Evolutionary conservation across 805 yeast genomes (phyloP), one percentile per base, ranked within the genome.

Genomic region (Candida nemodendra): DNA sequence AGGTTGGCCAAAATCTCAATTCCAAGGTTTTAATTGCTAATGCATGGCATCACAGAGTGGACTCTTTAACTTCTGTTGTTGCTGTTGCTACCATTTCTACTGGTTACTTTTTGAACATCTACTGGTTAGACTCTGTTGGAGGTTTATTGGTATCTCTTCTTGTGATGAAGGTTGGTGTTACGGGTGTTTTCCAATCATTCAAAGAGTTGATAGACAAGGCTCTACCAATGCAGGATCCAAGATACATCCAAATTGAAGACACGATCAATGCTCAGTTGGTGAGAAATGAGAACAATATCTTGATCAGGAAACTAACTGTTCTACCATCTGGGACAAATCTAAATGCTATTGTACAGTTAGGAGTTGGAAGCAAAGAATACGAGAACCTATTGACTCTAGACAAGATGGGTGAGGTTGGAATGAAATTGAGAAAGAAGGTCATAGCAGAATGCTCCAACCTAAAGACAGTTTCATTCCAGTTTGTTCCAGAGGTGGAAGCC

Each of bases 1-100:
- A 79, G 44, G 79, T 93, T 16, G 99, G 97, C 1, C 69, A 71
- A 33, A 68, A 74, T 44, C 75, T 87, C 19, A 84, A 86, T 56
- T 88, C 96, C 0, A 87, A 88, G 45, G 98, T 93, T 3, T 71
- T 93, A 32, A 79, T 87, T 34, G 99, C 99, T 4, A 93, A 93
- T 57, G 99, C 99, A 3, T 93, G 99, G 98, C 99, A 93, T 61
- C 99, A 93, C 58, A 74, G 99, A 46, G 93, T 91, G 9, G 99
- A 93, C 57, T 84, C 95, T 1, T 61, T 93, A 51, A 95, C 98
- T 1, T 87, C 97, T 0, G 71, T 84, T 16, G 98, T 91, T 6
- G 97, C 98, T 0, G 72, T 91, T 15, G 74, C 80, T 4, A 89
- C 98, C 1, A 93, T 93, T 35, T 76, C 95, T 0, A 81, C 90